A percentile compares a stretch with the other conserved stretches of the same genome.
phyloP scores from a whole-genome alignment of 2,329 filamentous ascomycete species.

The Huntiella bhutanensis region DNA sequence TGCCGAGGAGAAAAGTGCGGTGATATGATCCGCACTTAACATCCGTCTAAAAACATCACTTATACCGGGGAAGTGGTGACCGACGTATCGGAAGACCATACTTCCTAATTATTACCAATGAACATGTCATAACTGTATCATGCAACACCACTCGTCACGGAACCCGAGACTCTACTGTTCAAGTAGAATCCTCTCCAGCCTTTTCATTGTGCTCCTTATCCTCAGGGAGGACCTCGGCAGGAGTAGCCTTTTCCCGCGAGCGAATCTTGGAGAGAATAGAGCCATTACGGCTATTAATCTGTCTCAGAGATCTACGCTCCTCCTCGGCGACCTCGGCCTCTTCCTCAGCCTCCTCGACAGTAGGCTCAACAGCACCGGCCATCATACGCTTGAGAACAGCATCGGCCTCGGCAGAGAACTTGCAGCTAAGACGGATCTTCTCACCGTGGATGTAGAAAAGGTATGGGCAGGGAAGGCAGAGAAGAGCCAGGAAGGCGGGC shows the following conservation, averaged over 20 bases:
- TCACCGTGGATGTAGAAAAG: conserved; percentile 56
- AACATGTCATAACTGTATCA: no score
- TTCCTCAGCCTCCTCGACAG: not conserved
- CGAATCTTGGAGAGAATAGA: not conserved
- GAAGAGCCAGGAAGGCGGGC: conserved; percentile 54
- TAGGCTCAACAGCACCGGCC: not conserved
- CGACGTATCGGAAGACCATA: no score
- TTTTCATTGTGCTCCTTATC: not conserved
- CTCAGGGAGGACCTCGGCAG: not conserved
- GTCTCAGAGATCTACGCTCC: not conserved
- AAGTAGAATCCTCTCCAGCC: no score
- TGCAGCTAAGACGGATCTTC: conserved; percentile 44
- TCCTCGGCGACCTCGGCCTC: not conserved
- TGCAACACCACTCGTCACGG: no score
- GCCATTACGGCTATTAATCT: not conserved
- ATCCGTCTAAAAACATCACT: no score
- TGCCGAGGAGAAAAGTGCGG: no score
- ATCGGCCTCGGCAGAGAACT: conserved; percentile 49
- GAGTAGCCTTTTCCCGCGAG: not conserved
- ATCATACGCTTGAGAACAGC: conserved; percentile 33
- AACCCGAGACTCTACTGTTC: no score
- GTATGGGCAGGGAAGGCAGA: conserved; percentile 56
- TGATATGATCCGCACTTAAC: no score
- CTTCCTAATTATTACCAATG: no score
- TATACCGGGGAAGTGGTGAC: no score